These are phyloP conservation scores for Fusarium nelsonii DNA, from an alignment of 2,329 filamentous ascomycete species.

Conservation along the genomic window DNA sequence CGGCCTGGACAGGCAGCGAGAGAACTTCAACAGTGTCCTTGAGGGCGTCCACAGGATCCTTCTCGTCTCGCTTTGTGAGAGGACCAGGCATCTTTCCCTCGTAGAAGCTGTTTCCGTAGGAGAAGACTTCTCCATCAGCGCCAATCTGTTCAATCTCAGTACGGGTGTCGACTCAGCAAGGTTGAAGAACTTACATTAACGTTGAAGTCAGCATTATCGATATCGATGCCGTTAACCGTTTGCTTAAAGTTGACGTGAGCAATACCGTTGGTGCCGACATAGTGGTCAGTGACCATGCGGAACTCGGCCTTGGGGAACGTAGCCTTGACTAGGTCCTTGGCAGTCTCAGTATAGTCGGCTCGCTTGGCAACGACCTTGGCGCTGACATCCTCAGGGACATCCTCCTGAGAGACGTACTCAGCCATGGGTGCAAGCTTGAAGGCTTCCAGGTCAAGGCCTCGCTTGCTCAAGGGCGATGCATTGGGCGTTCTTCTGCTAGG, in stretches of 20 bases:
- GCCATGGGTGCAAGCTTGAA: slow-evolving; percentile 51
- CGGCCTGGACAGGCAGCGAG: slow-evolving; percentile 50
- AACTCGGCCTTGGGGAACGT: slow-evolving; percentile 57
- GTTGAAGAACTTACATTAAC: slow-evolving; percentile 63
- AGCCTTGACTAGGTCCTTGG: slow-evolving; percentile 59
- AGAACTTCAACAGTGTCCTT: slow-evolving; percentile 55
- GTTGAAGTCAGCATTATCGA: slow-evolving; percentile 72
- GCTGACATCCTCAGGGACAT: slow-evolving; percentile 40
- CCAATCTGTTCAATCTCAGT: slow-evolving; percentile 54
- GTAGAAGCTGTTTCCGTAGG: slow-evolving; percentile 64
- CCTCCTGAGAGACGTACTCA: slow-evolving; percentile 46
- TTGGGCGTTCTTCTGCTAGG: slow-evolving; percentile 48
- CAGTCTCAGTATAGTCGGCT: slow-evolving; percentile 58
- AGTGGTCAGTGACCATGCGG: slow-evolving; percentile 65
- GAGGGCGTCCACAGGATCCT: slow-evolving; percentile 60
- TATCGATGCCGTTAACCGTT: slow-evolving; percentile 67
- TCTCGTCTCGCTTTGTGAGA: slow-evolving; percentile 56
- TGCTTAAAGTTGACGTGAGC: slow-evolving; percentile 71
- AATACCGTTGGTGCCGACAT: slow-evolving; percentile 67
- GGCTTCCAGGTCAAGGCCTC: slow-evolving; percentile 51
- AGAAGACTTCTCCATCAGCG: slow-evolving; percentile 67
- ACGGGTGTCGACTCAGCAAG: accelerated
- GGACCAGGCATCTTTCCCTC: slow-evolving; percentile 58
- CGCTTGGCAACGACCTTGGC: slow-evolving; percentile 44
- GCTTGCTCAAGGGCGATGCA: slow-evolving; percentile 43